Evolutionary conservation across 2,329 filamentous ascomycete species (phyloP).

Genomic region (Sporothrix phasma): DNA sequence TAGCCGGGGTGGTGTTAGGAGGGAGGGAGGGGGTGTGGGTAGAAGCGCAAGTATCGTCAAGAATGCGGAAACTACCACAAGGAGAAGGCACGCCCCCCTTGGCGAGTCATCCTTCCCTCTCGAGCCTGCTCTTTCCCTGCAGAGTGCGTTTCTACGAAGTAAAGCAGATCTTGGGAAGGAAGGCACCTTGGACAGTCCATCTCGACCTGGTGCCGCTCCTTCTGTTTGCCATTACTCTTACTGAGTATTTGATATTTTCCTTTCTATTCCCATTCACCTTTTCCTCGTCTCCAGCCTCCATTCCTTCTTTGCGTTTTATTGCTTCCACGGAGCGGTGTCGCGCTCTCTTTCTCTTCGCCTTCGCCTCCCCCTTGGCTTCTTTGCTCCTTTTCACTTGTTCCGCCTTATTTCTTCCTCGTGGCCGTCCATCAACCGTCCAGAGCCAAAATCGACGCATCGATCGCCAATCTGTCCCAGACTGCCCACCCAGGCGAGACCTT

Average conservation of each 20-base stretch:
- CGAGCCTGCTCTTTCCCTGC: constrained; percentile 7
- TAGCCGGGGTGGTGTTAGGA: neutral
- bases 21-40: neutral
- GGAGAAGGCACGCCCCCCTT: constrained; percentile 6
- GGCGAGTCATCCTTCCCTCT: neutral
- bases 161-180: constrained; percentile 9
- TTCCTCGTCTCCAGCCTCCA: neutral
- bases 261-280: neutral
- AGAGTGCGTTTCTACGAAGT: neutral
- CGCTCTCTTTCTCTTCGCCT: constrained; percentile 2
- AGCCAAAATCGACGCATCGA: constrained; percentile 7
- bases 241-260: neutral
- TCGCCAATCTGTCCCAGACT: constrained; percentile 8
- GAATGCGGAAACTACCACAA: neutral
- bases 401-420: neutral
- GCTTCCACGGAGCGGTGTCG: neutral
- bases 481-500: neutral
- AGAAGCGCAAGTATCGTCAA: constrained; percentile 3
- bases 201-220: constrained; percentile 9
- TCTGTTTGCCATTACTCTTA: constrained; percentile 3
- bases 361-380: neutral
- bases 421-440: neutral
- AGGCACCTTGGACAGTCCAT: constrained; percentile 9
- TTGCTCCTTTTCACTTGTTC: neutral
- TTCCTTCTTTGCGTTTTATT: neutral